phyloP scores from a whole-genome alignment of 2,329 filamentous ascomycete genomes.

The Scortechinia acanthostroma region DNA sequence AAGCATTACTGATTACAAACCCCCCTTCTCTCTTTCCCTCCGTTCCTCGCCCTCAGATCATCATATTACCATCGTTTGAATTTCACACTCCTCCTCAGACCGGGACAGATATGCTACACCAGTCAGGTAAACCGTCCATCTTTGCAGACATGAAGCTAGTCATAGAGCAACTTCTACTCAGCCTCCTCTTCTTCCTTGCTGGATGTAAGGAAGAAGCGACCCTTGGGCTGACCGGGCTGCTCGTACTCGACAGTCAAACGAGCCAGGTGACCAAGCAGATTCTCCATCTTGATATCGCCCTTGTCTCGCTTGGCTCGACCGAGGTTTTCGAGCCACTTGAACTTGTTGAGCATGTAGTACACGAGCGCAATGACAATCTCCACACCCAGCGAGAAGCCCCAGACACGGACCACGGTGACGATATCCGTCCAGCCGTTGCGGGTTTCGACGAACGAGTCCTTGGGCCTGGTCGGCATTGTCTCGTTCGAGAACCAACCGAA shows the following conservation, averaged over 20 bases:
- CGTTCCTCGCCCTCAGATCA: too few species aligned
- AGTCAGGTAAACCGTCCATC: too few species aligned
- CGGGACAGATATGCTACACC: too few species aligned
- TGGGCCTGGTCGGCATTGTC: conserved; percentile 20
- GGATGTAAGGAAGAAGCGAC: conserved; percentile 7
- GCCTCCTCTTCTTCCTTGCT: not conserved
- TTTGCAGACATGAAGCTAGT: too few species aligned
- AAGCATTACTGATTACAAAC: too few species aligned
- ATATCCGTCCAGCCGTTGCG: conserved; percentile 33
- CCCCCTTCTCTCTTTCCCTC: too few species aligned
- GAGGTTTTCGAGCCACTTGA: conserved; percentile 50
- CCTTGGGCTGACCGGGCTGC: conserved; percentile 31
- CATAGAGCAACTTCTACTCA: too few species aligned
- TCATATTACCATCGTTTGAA: too few species aligned
- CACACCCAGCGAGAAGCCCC: conserved; percentile 61
- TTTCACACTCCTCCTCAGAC: too few species aligned
- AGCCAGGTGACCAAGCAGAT: conserved; percentile 56
- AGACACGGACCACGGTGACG: conserved; percentile 58
- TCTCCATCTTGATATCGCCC: conserved; percentile 59
- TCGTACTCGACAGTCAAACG: conserved; percentile 54
- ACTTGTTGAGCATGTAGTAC: conserved; percentile 54
- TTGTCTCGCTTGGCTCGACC: conserved; percentile 53
- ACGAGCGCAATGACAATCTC: conserved; percentile 60
- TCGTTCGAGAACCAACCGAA: conserved; percentile 67
- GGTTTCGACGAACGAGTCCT: conserved; percentile 19